These are phyloP conservation scores for Penicillium ochrochloron DNA, from an alignment of 495 filamentous ascomycete genomes.

Conservation along the genomic window DNA sequence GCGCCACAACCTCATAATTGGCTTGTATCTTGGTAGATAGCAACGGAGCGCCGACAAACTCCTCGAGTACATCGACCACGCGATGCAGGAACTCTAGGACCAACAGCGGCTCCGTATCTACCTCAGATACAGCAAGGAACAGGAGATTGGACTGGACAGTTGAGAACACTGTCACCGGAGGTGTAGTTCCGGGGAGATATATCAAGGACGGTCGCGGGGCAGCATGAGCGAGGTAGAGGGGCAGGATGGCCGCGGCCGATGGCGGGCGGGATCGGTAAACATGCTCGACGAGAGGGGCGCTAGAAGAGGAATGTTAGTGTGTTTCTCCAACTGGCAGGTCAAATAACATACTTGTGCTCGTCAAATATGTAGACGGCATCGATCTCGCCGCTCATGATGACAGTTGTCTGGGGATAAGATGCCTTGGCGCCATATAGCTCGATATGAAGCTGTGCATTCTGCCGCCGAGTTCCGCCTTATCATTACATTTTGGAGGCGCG, in stretches of 20 bases:
- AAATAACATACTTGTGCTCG: slow-evolving; percentile 75
- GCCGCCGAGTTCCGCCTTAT: slow-evolving; percentile 43
- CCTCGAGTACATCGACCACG: slow-evolving; percentile 90
- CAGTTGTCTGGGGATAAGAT: slow-evolving; percentile 26
- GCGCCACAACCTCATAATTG: slow-evolving; percentile 92
- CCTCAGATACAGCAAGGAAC: slow-evolving; percentile 80
- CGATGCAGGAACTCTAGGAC: slow-evolving; percentile 94
- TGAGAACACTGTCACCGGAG: slow-evolving; percentile 89
- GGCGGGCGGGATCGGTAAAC: slow-evolving; percentile 76
- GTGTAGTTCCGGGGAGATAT: slow-evolving; percentile 78
- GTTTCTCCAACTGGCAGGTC: not conserved
- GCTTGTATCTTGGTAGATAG: slow-evolving; percentile 82
- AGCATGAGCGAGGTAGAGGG: slow-evolving; percentile 85
- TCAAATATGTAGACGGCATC: slow-evolving; percentile 97
- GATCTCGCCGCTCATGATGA: slow-evolving; percentile 77
- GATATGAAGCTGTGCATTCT: slow-evolving; percentile 37
- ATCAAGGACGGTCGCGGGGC: slow-evolving; percentile 83
- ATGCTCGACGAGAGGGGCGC: slow-evolving; percentile 68
- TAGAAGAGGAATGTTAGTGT: slow-evolving; percentile 35
- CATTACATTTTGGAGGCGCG: slow-evolving; percentile 26
- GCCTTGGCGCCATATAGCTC: slow-evolving; percentile 29
- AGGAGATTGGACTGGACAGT: slow-evolving; percentile 84
- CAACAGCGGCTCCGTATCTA: slow-evolving; percentile 91
- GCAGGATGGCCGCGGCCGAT: slow-evolving; percentile 73
- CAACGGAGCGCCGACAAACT: slow-evolving; percentile 90